A percentile compares a stretch with the other conserved stretches of the same genome.
phyloP scores from a whole-genome alignment of 164 flowering plant species.

The Nelumbo lutea region DNA sequence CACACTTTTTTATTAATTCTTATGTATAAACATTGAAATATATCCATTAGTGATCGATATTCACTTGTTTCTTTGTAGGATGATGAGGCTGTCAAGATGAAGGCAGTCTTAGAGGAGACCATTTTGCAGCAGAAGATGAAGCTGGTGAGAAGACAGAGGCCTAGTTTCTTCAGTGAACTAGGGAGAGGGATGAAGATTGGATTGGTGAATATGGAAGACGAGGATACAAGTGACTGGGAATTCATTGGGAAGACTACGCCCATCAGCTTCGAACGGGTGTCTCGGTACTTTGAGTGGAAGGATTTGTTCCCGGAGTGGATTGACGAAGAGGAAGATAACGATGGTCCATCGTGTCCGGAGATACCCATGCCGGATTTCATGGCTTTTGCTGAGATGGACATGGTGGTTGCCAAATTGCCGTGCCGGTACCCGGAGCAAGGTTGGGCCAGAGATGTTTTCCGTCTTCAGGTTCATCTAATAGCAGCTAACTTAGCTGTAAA shows the following conservation, averaged over 20 bases:
- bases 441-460: constrained; percentile 60
- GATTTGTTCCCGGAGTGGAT: constrained; percentile 92
- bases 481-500: constrained; percentile 60
- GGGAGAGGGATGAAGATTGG: constrained; percentile 44
- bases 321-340: constrained; percentile 86
- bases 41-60: too few species aligned
- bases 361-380: constrained; percentile 70
- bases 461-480: constrained; percentile 74
- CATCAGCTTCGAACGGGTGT: constrained; percentile 40
- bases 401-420: constrained; percentile 70
- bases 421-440: constrained; percentile 57
- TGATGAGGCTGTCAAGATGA: constrained; percentile 46
- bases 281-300: constrained; percentile 58
- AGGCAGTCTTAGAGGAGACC: constrained; percentile 41
- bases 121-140: constrained; percentile 9
- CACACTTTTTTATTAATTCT: too few species aligned
- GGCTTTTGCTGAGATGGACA: constrained; percentile 35
- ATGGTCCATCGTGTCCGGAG: constrained; percentile 68
- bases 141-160: constrained; percentile 36
- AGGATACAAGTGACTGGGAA: constrained; percentile 53
- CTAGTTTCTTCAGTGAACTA: constrained; percentile 46
- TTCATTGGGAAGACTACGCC: constrained; percentile 23
- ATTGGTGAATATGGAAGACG: constrained; percentile 68
- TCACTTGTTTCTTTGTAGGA: constrained; percentile 19
- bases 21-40: too few species aligned